Percentiles rank a stretch among this genome's conserved stretches.
Evolutionary conservation across 257 asterid genomes (phyloP).

Genomic region (Nicotiana sylvestris): DNA sequence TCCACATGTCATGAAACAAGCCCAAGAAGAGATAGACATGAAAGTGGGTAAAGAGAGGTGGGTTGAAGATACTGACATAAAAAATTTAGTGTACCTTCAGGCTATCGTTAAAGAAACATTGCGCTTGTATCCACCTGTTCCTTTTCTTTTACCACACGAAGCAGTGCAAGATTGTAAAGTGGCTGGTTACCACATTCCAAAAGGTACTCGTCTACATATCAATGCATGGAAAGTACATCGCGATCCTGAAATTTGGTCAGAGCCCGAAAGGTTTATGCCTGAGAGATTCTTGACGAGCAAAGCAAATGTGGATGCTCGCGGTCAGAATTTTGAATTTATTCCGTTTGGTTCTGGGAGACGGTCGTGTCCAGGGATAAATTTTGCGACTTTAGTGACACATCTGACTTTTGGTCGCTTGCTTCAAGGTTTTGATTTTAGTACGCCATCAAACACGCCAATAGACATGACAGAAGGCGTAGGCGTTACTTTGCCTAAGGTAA

Average conservation of each 20-base stretch:
- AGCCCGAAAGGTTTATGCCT: constrained; percentile 37
- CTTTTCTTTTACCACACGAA: constrained; percentile 39
- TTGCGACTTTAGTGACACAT: constrained; percentile 39
- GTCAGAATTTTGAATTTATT: constrained; percentile 43
- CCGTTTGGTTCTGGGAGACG: constrained; percentile 44
- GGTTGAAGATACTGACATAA: constrained; percentile 47
- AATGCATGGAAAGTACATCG: constrained; percentile 55
- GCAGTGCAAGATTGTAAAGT: constrained; percentile 41
- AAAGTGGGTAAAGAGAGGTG: constrained; percentile 44
- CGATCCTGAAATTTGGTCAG: constrained; percentile 44
- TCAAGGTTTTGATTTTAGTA: constrained; percentile 38
- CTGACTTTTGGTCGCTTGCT: constrained; percentile 43
- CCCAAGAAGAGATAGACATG: constrained; percentile 40
- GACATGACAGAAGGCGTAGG: constrained; percentile 50
- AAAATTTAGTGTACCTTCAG: constrained; percentile 37
- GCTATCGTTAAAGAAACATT: constrained; percentile 50
- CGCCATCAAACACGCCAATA: constrained; percentile 19
- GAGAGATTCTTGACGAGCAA: constrained; percentile 45
- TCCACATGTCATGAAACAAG: constrained; percentile 22
- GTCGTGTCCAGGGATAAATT: constrained; percentile 32
- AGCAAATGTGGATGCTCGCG: constrained; percentile 26
- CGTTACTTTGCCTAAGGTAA: constrained; percentile 35
- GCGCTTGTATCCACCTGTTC: constrained; percentile 50
- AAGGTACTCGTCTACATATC: constrained; percentile 37
- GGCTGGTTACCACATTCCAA: constrained; percentile 31